A percentile compares a stretch with the other conserved stretches of the same genome.
These are phyloP conservation scores for Fusarium sp. DNA, from an alignment of 2,329 filamentous ascomycete genomes.

Conservation along the genomic window DNA sequence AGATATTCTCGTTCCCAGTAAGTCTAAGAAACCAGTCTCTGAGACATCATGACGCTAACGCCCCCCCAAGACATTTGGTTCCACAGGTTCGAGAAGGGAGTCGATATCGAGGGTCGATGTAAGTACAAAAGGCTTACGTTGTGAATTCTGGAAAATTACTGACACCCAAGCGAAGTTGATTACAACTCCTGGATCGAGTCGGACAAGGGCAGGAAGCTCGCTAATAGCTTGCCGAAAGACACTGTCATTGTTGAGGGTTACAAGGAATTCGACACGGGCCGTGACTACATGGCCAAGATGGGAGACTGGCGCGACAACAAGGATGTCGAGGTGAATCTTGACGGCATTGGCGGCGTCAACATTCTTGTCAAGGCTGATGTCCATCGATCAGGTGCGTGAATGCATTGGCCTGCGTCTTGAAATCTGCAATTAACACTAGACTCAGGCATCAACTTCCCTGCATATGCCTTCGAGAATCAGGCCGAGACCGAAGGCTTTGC, in stretches of 20 bases:
- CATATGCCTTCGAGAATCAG: slow-evolving; percentile 97
- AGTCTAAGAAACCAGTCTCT: slow-evolving; percentile 44
- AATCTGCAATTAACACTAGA: slow-evolving; percentile 36
- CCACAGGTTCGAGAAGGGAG: slow-evolving; percentile 81
- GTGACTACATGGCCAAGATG: slow-evolving; percentile 88
- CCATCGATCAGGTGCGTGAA: slow-evolving; percentile 81
- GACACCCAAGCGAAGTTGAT: slow-evolving; percentile 69
- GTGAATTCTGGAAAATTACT: slow-evolving; percentile 6
- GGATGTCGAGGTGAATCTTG: slow-evolving; percentile 89
- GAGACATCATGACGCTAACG: slow-evolving; percentile 38
- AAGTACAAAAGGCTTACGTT: slow-evolving; percentile 51
- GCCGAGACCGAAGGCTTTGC: slow-evolving; percentile 98
- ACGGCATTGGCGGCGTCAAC: slow-evolving; percentile 96
- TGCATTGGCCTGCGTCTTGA: not conserved
- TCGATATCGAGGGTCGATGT: slow-evolving; percentile 96
- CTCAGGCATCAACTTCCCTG: slow-evolving; percentile 94
- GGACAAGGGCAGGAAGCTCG: slow-evolving; percentile 79
- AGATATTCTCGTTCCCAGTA: slow-evolving; percentile 95
- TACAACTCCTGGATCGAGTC: slow-evolving; percentile 99
- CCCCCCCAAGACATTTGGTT: slow-evolving; percentile 85
- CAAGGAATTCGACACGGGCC: slow-evolving; percentile 89
- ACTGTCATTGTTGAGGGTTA: slow-evolving; percentile 93
- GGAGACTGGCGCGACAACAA: slow-evolving; percentile 94
- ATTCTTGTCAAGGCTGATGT: slow-evolving; percentile 98
- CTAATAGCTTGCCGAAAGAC: slow-evolving; percentile 78